Percentiles rank a stretch among this genome's conserved stretches.
Conservation (phyloP, 345 rosid genomes). For the Carallia pectinifolia region DNA sequence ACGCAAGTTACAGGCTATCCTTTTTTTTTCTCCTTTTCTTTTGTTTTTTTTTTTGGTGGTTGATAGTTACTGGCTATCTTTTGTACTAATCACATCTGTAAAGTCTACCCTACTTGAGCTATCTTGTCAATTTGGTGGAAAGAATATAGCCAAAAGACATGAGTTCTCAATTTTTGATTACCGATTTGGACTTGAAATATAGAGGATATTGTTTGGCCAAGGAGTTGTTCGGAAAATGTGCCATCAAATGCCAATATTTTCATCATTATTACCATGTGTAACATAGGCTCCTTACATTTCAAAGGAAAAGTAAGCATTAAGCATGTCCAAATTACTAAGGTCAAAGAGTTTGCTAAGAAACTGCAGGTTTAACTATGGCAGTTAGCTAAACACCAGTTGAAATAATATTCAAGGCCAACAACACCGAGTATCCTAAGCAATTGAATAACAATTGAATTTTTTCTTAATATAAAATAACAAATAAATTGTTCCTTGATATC, state of each 20-base stretch:
- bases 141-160: neutral
- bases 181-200: neutral
- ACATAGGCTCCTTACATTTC: neutral
- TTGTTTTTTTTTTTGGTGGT: too few species aligned
- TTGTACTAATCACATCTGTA: too few species aligned
- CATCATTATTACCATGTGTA: neutral
- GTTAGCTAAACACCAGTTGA: neutral
- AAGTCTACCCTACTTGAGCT: neutral
- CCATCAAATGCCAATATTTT: neutral
- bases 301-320: neutral
- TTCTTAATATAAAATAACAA: neutral
- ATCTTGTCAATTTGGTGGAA: neutral
- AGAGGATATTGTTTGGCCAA: neutral
- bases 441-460: conserved; percentile 6
- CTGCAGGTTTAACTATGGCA: neutral
- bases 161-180: neutral
- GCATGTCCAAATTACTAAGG: neutral
- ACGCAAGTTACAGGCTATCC: too few species aligned
- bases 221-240: neutral
- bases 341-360: neutral
- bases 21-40: too few species aligned
- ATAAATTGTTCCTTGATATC: neutral
- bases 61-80: too few species aligned
- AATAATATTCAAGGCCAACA: neutral
- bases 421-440: neutral